phyloP scores from a whole-genome alignment of 257 asterid species.

The Verbascum thapsus region DNA sequence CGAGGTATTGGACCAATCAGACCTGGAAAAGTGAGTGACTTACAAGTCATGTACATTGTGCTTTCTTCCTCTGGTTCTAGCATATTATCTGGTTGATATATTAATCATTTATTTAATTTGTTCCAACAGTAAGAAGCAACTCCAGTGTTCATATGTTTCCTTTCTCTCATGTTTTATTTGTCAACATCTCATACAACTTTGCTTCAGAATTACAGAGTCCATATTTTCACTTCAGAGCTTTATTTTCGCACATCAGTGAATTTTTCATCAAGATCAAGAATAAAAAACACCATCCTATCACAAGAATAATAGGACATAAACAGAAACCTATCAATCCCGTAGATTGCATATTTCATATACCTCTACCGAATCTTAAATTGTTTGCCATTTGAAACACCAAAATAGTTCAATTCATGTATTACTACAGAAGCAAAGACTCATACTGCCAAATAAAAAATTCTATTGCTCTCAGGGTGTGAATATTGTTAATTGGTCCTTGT shows the following conservation, averaged over 20 bases:
- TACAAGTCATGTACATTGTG: not conserved
- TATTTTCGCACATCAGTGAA: not conserved
- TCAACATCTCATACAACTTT: too few relatives aligned
- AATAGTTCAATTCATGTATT: too few relatives aligned
- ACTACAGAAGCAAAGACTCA: too few relatives aligned
- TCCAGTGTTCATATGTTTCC: slow-evolving; percentile 1
- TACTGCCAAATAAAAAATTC: too few relatives aligned
- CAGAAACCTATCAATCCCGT: not conserved
- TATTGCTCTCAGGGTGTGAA: too few relatives aligned
- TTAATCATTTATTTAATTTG: not conserved
- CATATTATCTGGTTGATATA: not conserved
- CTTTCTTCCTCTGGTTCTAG: not conserved
- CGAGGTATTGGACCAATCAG: not conserved
- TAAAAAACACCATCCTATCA: slow-evolving; percentile 10
- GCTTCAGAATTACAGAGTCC: not conserved
- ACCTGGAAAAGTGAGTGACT: slow-evolving; percentile 5
- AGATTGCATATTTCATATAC: not conserved
- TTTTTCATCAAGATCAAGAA: not conserved
- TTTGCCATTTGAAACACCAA: not conserved
- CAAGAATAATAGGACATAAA: not conserved
- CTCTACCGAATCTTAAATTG: not conserved
- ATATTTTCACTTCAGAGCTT: not conserved
- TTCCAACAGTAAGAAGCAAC: not conserved
- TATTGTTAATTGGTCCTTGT: too few relatives aligned
- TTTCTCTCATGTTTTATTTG: too few relatives aligned